phyloP scores from a whole-genome alignment of 208 protist genomes.

The Trypanosoma brucei region DNA sequence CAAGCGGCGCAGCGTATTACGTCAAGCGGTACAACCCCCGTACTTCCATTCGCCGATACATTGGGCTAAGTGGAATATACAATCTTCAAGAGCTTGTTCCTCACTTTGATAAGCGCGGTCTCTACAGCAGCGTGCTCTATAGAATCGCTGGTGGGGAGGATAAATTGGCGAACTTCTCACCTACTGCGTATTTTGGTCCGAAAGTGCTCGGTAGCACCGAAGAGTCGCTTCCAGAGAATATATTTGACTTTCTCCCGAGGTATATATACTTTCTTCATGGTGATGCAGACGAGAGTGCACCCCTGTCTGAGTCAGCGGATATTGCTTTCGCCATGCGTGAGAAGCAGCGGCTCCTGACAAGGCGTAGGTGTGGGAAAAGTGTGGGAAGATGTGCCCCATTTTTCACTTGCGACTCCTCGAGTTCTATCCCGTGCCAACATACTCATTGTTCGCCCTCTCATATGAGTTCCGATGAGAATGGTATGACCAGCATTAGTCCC shows the following conservation, averaged over 20 bases:
- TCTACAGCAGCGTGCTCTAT: slow-evolving; percentile 61
- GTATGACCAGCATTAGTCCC: too few species aligned
- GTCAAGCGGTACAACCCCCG: slow-evolving; percentile 82
- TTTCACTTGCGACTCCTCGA: too few species aligned
- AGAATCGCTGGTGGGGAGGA: slow-evolving; percentile 56
- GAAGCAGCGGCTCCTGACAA: slow-evolving; percentile 45
- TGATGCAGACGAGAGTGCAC: slow-evolving; percentile 72
- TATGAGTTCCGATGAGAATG: too few species aligned
- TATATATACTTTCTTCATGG: slow-evolving; percentile 84
- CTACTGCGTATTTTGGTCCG: slow-evolving; percentile 72
- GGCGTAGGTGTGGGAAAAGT: slow-evolving; percentile 1
- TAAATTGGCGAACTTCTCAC: slow-evolving; percentile 55
- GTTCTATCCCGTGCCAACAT: too few species aligned
- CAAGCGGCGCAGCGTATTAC: slow-evolving; percentile 67
- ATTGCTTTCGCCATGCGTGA: slow-evolving; percentile 62
- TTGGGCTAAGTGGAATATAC: slow-evolving; percentile 85
- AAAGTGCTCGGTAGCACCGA: slow-evolving; percentile 31
- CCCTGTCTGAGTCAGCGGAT: slow-evolving; percentile 70
- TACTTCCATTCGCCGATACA: slow-evolving; percentile 68
- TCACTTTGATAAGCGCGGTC: slow-evolving; percentile 59
- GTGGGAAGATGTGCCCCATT: slow-evolving; percentile 5
- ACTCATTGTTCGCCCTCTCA: too few species aligned
- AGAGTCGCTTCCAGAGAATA: slow-evolving; percentile 71
- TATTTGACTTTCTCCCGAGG: slow-evolving; percentile 77
- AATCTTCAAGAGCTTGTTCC: slow-evolving; percentile 55